Evolutionary conservation across 2,329 filamentous ascomycete genomes (phyloP), one percentile per base, ranked within the genome.

Genomic region (Chlorencoelia australis): DNA sequence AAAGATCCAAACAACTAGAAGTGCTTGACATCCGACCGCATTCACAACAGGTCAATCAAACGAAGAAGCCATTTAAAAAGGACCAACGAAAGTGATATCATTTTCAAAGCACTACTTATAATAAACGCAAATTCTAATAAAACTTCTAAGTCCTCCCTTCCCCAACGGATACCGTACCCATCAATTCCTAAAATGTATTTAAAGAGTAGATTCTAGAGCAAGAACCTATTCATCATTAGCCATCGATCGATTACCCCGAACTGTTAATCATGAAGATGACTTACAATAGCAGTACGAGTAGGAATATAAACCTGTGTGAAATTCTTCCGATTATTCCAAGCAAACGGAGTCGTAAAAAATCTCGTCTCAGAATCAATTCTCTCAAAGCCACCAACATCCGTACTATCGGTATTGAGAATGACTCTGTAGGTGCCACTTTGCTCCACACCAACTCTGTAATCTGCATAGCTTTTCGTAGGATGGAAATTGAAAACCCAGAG

Each of bases 401-500:
- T 69, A 32, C 71, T 68, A 58, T 98, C 91, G 0, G 80, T 80
- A 59, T 89, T 86, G 28, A 98, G 68, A 4, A 94, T 79, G 37
- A 94, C 77, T 37, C 75, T 73, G 62, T 98, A 98, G 1, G 84
- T 94, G 25, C 91, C 91, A 3, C 81, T 64, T 14, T 75, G 68
- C 34, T 96, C 86, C 25, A 98, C 71, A 13, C 91, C 91, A 30
- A 98, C 80, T 24, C 89, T 77, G 59, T 95, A 98, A 61, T 96
- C 91, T 8, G 80, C 79, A 62, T 82, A 98, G 60, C 86, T 94
- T 48, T 80, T 65, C 18, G 73, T 75, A 0, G 84, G 78, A 57
- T 96, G 79, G 69, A 96, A 95, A 64, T 98, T 98, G 71, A 98
- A 96, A 51, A 95, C 72, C 68, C 88, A 98, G 8, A 98, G 68